Conservation (phyloP, 2,329 filamentous ascomycete species). For the Bipolaris victoriae region DNA sequence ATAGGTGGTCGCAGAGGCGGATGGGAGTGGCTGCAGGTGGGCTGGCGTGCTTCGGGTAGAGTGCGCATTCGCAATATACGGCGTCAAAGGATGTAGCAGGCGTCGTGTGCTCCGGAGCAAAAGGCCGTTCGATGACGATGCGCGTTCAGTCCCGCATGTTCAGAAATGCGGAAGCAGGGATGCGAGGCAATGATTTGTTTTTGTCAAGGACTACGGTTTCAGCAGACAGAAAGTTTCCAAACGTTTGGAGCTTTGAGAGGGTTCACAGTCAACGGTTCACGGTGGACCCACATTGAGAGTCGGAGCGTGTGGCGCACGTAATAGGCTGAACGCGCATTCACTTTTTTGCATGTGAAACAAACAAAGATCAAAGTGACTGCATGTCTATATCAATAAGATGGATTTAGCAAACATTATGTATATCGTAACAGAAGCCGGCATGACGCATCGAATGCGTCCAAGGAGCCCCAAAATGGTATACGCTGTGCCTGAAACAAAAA, state of each 20-base stretch:
- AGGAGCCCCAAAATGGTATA: conserved; percentile 46
- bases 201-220: conserved; percentile 2
- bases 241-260: conserved; percentile 12
- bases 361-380: not conserved
- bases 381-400: conserved; percentile 7
- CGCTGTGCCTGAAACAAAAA: conserved; percentile 45
- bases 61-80: not conserved
- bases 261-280: conserved; percentile 14
- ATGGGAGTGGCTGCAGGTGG: not conserved
- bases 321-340: conserved; percentile 26
- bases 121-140: conserved; percentile 14
- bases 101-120: conserved; percentile 6
- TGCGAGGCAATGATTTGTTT: not conserved
- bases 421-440: conserved; percentile 39
- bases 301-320: conserved; percentile 26
- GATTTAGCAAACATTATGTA: conserved; percentile 43
- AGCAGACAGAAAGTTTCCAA: conserved; percentile 3
- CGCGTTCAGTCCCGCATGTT: conserved; percentile 2
- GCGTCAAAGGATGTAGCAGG: not conserved
- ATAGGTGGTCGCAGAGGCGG: not conserved
- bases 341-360: conserved; percentile 25
- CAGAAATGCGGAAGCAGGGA: not conserved
- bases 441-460: conserved; percentile 34
- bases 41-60: not conserved
- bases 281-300: conserved; percentile 9